These are phyloP conservation scores for Boletus subparvulus DNA, from an alignment of 768 basidiomycete genomes.

Conservation along the genomic window DNA sequence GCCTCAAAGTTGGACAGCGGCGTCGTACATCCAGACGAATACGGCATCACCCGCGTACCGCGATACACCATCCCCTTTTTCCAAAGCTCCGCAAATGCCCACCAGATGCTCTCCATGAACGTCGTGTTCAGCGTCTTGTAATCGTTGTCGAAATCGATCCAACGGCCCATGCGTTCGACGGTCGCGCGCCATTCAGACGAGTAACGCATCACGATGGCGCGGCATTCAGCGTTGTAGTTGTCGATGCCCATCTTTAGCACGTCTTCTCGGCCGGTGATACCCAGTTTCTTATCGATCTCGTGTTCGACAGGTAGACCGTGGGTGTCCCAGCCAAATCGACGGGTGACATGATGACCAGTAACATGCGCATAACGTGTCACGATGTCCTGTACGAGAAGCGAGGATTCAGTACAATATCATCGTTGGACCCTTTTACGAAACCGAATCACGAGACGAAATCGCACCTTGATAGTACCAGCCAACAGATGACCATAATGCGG, in stretches of 20 bases:
- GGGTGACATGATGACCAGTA: slow-evolving; percentile 87
- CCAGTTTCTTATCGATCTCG: slow-evolving; percentile 96
- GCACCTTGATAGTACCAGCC: slow-evolving; percentile 89
- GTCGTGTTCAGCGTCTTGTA: slow-evolving; percentile 94
- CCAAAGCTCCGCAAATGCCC: slow-evolving; percentile 95
- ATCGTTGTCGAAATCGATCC: slow-evolving; percentile 99
- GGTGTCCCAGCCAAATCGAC: slow-evolving; percentile 98
- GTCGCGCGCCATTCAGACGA: slow-evolving; percentile 91
- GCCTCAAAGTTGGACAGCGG: slow-evolving; percentile 98
- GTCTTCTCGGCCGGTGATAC: slow-evolving; percentile 90
- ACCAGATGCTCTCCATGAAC: slow-evolving; percentile 99
- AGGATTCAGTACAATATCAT: neutral
- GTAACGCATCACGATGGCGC: slow-evolving; percentile 97
- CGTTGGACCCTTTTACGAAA: neutral
- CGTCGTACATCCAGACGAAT: slow-evolving; percentile 94
- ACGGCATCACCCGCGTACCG: slow-evolving; percentile 95
- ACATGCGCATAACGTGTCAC: slow-evolving; percentile 95
- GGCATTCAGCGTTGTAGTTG: slow-evolving; percentile 96
- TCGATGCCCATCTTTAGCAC: slow-evolving; percentile 95
- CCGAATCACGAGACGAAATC: slow-evolving; percentile 16
- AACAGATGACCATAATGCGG: slow-evolving; percentile 96
- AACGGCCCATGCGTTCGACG: slow-evolving; percentile 97
- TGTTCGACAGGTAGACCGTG: slow-evolving; percentile 99
- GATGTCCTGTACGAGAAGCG: slow-evolving; percentile 68
- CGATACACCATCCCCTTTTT: slow-evolving; percentile 91